Percentiles rank a stretch among this genome's conserved stretches.
phyloP scores from a whole-genome alignment of 2,329 filamentous ascomycete genomes.

The Gaeumannomyces sp. region DNA sequence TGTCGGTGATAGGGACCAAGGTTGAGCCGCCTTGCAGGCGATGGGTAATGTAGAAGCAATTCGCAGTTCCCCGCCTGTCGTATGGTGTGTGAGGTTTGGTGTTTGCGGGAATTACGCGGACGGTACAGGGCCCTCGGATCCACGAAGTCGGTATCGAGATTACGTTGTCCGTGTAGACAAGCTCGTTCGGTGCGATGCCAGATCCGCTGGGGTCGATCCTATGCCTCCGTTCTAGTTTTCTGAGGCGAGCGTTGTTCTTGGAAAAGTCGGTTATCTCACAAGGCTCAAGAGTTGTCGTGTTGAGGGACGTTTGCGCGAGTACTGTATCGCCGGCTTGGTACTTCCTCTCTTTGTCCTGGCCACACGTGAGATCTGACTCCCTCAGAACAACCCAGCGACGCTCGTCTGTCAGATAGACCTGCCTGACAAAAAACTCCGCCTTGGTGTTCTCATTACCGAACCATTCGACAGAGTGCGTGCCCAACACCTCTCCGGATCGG shows the following conservation, averaged over 20 bases:
- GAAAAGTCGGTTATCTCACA: slow-evolving; percentile 47
- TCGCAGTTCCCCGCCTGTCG: slow-evolving; percentile 55
- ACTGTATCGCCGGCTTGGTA: slow-evolving; percentile 55
- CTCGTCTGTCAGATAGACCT: slow-evolving; percentile 57
- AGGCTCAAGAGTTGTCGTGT: slow-evolving; percentile 44
- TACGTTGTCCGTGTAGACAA: slow-evolving; percentile 48
- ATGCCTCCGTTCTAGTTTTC: slow-evolving; percentile 45
- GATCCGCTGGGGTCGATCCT: slow-evolving; percentile 27
- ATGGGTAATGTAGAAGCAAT: slow-evolving; percentile 57
- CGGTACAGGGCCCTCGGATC: slow-evolving; percentile 51
- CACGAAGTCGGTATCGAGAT: slow-evolving; percentile 28
- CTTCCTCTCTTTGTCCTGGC: slow-evolving; percentile 23
- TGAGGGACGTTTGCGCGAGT: slow-evolving; percentile 33
- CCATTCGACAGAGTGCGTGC: slow-evolving; percentile 52
- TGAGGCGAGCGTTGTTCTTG: slow-evolving; percentile 33
- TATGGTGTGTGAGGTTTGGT: slow-evolving; percentile 45
- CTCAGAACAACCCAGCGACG: slow-evolving; percentile 57
- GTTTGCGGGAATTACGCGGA: slow-evolving; percentile 44
- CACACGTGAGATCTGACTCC: slow-evolving; percentile 48
- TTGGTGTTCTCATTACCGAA: slow-evolving; percentile 40
- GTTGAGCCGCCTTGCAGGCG: neutral
- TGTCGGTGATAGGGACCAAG: neutral
- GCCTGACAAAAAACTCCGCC: slow-evolving; percentile 60
- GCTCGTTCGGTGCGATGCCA: slow-evolving; percentile 44
- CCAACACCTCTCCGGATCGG: slow-evolving; percentile 47